phyloP scores from a whole-genome alignment of 352 stramenopile species.

The Pythium brassicae region DNA sequence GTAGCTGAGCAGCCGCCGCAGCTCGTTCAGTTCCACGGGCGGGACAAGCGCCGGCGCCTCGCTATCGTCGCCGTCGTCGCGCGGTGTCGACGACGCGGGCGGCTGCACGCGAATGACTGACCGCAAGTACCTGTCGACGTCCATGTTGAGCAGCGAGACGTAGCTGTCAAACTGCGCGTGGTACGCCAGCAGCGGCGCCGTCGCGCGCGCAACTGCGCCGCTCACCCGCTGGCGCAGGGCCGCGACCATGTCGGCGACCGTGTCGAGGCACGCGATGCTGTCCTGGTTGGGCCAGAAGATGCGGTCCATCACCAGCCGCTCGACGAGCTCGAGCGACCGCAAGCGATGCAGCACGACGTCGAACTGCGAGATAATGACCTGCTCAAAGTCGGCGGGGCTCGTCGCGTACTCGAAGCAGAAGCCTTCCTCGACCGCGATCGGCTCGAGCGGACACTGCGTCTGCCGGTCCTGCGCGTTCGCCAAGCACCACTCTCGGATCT shows the following conservation, averaged over 20 bases:
- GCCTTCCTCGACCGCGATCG: conserved; percentile 34
- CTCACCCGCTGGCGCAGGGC: conserved; percentile 48
- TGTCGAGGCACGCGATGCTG: conserved; percentile 81
- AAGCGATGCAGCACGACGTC: conserved; percentile 75
- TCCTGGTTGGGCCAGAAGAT: conserved; percentile 95
- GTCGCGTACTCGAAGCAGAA: conserved; percentile 82
- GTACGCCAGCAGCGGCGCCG: conserved; percentile 71
- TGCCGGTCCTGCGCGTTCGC: conserved; percentile 46
- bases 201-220: conserved; percentile 35
- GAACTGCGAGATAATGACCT: conserved; percentile 70
- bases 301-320: conserved; percentile 92
- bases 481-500: conserved; percentile 67
- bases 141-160: conserved; percentile 87
- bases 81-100: conserved; percentile 17
- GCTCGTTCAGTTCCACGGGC: conserved; percentile 71
- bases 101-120: conserved; percentile 51
- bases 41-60: conserved; percentile 46
- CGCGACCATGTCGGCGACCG: conserved; percentile 54
- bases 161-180: conserved; percentile 80
- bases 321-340: conserved; percentile 86
- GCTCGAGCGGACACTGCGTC: conserved; percentile 51
- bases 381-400: conserved; percentile 55
- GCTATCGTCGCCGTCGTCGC: conserved; percentile 25
- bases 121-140: conserved; percentile 81
- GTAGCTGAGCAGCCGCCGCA: conserved; percentile 53